Percentiles rank a stretch among this genome's conserved stretches.
Conservation (phyloP, 176 grass and related monocot genomes). For the Triticum timopheevii region DNA sequence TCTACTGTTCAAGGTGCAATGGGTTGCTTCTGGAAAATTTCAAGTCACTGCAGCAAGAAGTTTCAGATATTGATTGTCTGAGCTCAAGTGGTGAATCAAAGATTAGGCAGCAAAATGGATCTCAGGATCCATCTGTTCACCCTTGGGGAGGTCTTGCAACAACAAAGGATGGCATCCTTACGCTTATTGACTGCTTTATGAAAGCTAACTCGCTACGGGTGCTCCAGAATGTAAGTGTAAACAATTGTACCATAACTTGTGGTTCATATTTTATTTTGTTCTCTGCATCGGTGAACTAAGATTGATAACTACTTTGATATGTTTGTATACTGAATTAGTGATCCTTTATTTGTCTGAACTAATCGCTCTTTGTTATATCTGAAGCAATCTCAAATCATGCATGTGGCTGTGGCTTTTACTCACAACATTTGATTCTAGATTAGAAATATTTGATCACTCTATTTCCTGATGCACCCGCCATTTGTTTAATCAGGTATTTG, state of each 20-base stretch:
- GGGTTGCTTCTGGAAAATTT: constrained; percentile 88
- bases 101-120: constrained; percentile 31
- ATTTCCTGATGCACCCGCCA: constrained; percentile 4
- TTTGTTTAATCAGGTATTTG: constrained; percentile 82
- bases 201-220: constrained; percentile 62
- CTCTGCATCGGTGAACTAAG: constrained; percentile 19
- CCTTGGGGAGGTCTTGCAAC: constrained; percentile 88
- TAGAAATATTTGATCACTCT: background rate
- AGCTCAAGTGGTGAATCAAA: constrained; percentile 29
- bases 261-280: constrained; percentile 21
- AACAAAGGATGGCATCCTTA: constrained; percentile 85
- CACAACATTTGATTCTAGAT: constrained; percentile 2
- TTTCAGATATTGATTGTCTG: constrained; percentile 26
- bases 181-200: constrained; percentile 84
- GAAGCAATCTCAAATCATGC: constrained; percentile 12
- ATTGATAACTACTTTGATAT: constrained; percentile 9
- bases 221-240: constrained; percentile 81
- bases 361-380: constrained; percentile 15
- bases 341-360: constrained; percentile 27
- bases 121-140: constrained; percentile 68
- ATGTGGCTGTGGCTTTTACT: background rate
- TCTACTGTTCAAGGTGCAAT: constrained; percentile 96
- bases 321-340: constrained; percentile 4
- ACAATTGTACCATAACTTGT: background rate
- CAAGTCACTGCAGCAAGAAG: constrained; percentile 67